Evolutionary conservation across 345 rosid species (phyloP), one percentile per base, ranked within the genome.

Genomic region (Sisymbrium irio): DNA sequence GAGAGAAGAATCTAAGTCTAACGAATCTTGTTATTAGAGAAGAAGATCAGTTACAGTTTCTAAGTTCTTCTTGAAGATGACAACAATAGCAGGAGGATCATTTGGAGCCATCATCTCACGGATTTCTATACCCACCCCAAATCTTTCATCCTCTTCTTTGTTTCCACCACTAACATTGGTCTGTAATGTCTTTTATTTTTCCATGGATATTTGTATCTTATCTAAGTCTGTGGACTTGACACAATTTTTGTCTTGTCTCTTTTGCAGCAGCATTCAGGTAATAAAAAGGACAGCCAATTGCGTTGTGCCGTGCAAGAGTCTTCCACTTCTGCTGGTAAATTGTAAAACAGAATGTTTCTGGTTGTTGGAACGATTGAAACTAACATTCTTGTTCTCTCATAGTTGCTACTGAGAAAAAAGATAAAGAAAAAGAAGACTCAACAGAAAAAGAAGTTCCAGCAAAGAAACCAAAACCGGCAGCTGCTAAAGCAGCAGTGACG

Each of bases 281-380:
- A 66, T 75, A 80, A 79, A 78, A 65, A 67, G 17, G 61, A 65
- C 9, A 71, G 65, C 50, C 74, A 69, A 10, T 72, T 84, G 35
- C 69, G 82, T 69, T 93, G 92, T 80, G 89, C 86, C 4, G 83
- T 83, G 66, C 97, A 89, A 74, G 96, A 91, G 53, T 86, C 98
- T 17, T 88, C 97, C 6, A 79, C 85, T 79, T 85, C 91, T 59
- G 66, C 97, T 10, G 84, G 93, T 89, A 65, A 64, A 32, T 27
- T 66, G 1, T 33, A 32, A 57, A 68, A 54, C 36, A 17, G 2
- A 60, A 62, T 37, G 27, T 67, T 65, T 17, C 3, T 6, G 57
- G 49, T 51, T 66, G 11, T 7, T 12, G 32, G 5, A 55, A 37
- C 11, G 1, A 27, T 35, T 7, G 11, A 17, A 37, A 12, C 6